Evolutionary conservation across 345 rosid genomes (phyloP), one percentile per base, ranked within the genome.

Genomic region (Gossypium australe): DNA sequence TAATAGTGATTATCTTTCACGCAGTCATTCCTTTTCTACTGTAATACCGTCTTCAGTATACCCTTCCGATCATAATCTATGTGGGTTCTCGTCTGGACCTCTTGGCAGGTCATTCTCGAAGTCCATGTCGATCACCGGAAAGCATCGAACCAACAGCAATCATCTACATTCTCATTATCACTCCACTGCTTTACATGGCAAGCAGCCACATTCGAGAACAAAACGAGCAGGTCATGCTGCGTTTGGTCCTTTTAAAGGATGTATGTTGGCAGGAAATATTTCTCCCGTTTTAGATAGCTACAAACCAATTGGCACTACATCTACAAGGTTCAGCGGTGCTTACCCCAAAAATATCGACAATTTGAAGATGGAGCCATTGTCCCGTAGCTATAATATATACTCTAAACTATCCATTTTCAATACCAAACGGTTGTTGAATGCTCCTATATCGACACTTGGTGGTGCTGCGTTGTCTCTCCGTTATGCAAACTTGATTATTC

Each of bases 381-480:
- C 78, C 56, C 43, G 65, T 64, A 77, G 77, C 75, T 57, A 55
- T 25, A 76, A 49, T 75, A 71, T 87, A 41, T 81, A 81, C 78
- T 72, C 52, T 8, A 87, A 82, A 74, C 76, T 90, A 38, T 71
- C 81, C 20, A 67, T 71, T 24, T 85, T 67, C 71, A 80, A 71
- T 51, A 78, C 86, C n/a, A 86, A 84, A 74, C 34, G 83, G 29
- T 71, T 82, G 83, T 56, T 78, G 34, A 70, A 63, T 41, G 86
- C 89, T 38, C 86, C 87, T 64, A 72, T 85, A 45, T 80, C 79
- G 14, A 83, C 89, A 41, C 89, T 90, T 44, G 89, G 94, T 34
- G 74, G 77, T 61, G 88, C 89, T 76, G 94, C 85, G n/a, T 81
- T 90, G 52, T 86, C 88, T 72, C 80, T 87, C 41, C 89, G 80